Evolutionary conservation across 371 early-diverging fungal genomes (phyloP).

Genomic region (Mortierella sp.): DNA sequence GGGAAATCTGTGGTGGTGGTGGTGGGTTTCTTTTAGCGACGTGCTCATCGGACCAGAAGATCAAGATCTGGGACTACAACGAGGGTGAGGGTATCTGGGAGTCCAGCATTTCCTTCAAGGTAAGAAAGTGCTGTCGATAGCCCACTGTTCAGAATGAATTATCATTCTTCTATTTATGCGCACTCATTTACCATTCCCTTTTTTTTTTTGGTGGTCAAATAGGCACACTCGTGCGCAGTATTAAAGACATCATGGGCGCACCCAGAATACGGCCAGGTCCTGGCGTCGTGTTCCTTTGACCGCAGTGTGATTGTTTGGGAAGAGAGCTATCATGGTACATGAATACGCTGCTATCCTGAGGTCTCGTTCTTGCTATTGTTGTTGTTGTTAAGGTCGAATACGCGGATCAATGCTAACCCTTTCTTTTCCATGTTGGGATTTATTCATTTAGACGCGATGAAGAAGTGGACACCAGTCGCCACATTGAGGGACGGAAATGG

Average conservation of each 20-base stretch:
- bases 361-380: too few species aligned
- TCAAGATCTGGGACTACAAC: conserved; percentile 94
- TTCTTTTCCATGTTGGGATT: too few species aligned
- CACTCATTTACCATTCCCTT: background rate
- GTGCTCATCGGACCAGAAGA: conserved; percentile 91
- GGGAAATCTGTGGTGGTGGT: background rate
- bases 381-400: too few species aligned
- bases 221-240: conserved; percentile 92
- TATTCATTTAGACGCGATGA: conserved; percentile 75
- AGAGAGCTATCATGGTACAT: conserved; percentile 82
- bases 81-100: conserved; percentile 81
- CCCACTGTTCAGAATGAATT: background rate
- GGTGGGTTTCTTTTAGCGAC: conserved; percentile 62
- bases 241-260: conserved; percentile 92
- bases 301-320: conserved; percentile 93
- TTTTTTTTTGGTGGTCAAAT: background rate
- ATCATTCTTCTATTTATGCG: background rate
- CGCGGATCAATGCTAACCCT: too few species aligned
- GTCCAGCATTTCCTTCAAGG: conserved; percentile 89
- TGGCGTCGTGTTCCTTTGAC: conserved; percentile 95
- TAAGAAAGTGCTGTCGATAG: conserved; percentile 28
- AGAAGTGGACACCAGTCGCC: conserved; percentile 80
- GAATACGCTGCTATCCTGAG: background rate
- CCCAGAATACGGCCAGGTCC: conserved; percentile 94
- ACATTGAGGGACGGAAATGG: conserved; percentile 81